These are phyloP conservation scores for Mycena rebaudengoi DNA, from an alignment of 768 basidiomycete genomes.

Conservation along the genomic window DNA sequence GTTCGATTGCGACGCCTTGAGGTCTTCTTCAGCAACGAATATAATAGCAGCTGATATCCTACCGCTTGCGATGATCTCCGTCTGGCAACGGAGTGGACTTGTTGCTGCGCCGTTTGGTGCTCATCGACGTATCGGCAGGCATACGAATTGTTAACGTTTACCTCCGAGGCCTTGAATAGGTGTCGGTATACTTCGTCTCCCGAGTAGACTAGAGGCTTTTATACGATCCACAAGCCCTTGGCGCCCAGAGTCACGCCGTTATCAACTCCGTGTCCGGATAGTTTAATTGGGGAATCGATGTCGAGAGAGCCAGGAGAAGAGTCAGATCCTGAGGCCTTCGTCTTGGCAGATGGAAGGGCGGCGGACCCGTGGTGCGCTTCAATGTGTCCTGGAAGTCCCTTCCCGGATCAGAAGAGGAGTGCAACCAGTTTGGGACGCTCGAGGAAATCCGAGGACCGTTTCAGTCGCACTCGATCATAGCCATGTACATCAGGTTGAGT, in stretches of 20 bases:
- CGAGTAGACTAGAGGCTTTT: not conserved
- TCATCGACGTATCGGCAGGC: not conserved
- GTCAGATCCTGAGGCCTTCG: not conserved
- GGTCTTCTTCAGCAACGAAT: constrained; percentile 8
- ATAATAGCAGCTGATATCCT: constrained; percentile 44
- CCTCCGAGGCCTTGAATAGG: no score
- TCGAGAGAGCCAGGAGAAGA: not conserved
- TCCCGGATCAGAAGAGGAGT: not conserved
- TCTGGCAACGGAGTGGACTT: constrained; percentile 43
- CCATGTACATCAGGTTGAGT: no score
- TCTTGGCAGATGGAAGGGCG: constrained; percentile 14
- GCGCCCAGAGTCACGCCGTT: constrained; percentile 12
- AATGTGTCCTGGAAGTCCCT: not conserved
- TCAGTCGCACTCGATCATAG: no score
- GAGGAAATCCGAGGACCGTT: not conserved
- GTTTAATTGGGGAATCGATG: constrained; percentile 13
- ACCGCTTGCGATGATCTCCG: constrained; percentile 65
- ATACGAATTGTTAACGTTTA: no score
- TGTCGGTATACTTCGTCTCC: not conserved
- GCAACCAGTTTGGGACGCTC: not conserved
- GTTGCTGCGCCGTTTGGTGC: constrained; percentile 35
- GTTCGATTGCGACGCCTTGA: constrained; percentile 71
- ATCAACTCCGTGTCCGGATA: not conserved
- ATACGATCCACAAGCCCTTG: constrained; percentile 9
- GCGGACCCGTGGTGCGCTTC: constrained; percentile 7